Conservation (phyloP, 768 basidiomycete species). For the Agaricus subrufescens region DNA sequence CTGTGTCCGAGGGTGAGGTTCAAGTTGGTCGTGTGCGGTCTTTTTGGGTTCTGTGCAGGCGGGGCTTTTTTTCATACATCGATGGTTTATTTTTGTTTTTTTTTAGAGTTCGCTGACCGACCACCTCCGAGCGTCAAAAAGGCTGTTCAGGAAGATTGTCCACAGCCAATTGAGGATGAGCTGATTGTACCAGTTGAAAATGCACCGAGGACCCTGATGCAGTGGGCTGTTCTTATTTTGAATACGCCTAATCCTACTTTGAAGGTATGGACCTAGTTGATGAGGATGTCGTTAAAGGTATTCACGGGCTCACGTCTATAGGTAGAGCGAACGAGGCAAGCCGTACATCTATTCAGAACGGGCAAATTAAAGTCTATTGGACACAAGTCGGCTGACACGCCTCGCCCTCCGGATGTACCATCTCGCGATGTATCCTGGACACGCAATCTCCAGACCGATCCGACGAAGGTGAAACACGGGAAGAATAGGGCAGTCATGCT, state of each 20-base stretch:
- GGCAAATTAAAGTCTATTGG: conserved; percentile 67
- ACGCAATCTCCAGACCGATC: conserved; percentile 47
- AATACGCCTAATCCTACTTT: conserved; percentile 61
- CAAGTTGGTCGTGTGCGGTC: background rate
- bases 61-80: background rate
- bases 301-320: conserved; percentile 16
- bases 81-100: background rate
- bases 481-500: conserved; percentile 71
- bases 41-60: background rate
- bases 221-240: conserved; percentile 76
- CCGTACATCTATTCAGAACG: conserved; percentile 63
- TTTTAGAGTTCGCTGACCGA: conserved; percentile 62
- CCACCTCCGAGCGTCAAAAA: conserved; percentile 26
- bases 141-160: conserved; percentile 6
- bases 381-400: conserved; percentile 44
- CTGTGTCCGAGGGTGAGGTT: conserved; percentile 63
- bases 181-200: conserved; percentile 44
- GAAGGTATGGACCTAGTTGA: conserved; percentile 6
- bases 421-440: conserved; percentile 50
- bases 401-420: conserved; percentile 57
- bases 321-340: conserved; percentile 68
- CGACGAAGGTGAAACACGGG: conserved; percentile 52
- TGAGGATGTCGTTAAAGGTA: background rate
- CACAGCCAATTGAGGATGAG: conserved; percentile 25
- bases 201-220: conserved; percentile 63